A percentile compares a stretch with the other conserved stretches of the same genome.
phyloP scores from a whole-genome alignment of 108 stramenopile genomes.

The Nitzschia sp. region DNA sequence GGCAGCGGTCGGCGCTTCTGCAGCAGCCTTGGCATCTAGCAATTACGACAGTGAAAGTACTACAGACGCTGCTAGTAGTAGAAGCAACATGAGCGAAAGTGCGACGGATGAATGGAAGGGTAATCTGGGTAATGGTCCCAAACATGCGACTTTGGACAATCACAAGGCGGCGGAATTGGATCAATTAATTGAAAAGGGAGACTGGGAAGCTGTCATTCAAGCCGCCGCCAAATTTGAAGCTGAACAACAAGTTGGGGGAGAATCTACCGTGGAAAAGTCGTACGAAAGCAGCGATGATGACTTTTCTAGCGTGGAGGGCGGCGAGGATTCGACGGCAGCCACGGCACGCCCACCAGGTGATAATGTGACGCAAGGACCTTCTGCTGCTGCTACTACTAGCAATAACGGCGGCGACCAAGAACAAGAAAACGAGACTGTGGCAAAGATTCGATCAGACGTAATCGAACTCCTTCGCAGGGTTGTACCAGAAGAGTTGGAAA shows the following conservation, averaged over 20 bases:
- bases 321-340: too few relatives aligned
- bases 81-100: background rate
- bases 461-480: conserved; percentile 75
- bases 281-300: background rate
- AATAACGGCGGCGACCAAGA: background rate
- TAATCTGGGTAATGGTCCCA: background rate
- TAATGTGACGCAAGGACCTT: too few relatives aligned
- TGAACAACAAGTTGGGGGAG: background rate
- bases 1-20: conserved; percentile 61
- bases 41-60: background rate
- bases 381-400: background rate
- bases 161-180: conserved; percentile 56
- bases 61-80: background rate
- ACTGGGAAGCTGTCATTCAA: conserved; percentile 81
- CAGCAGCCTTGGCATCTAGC: conserved; percentile 45
- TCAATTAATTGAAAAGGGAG: conserved; percentile 73
- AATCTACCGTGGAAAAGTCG: background rate
- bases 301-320: background rate
- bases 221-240: conserved; percentile 51
- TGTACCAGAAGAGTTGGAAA: conserved; percentile 86
- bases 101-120: background rate
- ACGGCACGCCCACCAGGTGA: too few relatives aligned
- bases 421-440: background rate
- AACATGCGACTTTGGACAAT: background rate
- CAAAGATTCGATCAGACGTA: conserved; percentile 62